These are phyloP conservation scores for Parsonsia alboflavescens DNA, from an alignment of 257 asterid species.

Conservation along the genomic window DNA sequence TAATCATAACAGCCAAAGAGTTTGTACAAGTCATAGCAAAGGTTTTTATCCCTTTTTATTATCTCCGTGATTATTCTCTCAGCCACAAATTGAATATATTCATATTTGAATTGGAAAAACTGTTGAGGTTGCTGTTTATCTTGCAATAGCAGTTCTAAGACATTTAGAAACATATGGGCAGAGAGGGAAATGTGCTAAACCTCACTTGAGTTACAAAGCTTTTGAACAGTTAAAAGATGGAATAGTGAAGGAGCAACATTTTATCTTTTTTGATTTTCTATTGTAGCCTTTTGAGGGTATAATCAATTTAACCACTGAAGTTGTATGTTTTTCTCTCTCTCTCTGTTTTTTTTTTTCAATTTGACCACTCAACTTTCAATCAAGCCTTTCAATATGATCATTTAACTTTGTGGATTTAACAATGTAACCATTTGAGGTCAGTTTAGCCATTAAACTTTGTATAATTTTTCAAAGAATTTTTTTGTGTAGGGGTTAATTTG, in stretches of 20 bases:
- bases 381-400: no score
- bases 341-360: no score
- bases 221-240: background rate
- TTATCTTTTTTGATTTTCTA: background rate
- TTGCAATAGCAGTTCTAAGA: background rate
- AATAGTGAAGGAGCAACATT: background rate
- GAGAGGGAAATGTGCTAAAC: background rate
- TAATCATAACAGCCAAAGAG: slow-evolving; percentile 71
- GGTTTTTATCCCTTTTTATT: slow-evolving; percentile 34
- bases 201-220: background rate
- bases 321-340: no score
- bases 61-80: background rate
- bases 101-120: background rate
- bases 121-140: background rate
- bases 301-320: background rate
- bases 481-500: no score
- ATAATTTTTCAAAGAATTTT: no score
- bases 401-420: no score
- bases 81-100: no score
- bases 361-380: no score
- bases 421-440: no score
- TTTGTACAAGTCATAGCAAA: slow-evolving; percentile 91
- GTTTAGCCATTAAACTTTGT: no score
- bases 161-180: background rate
- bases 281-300: background rate